phyloP scores from a whole-genome alignment of 2,329 filamentous ascomycete species.

The Apiospora aurea region DNA sequence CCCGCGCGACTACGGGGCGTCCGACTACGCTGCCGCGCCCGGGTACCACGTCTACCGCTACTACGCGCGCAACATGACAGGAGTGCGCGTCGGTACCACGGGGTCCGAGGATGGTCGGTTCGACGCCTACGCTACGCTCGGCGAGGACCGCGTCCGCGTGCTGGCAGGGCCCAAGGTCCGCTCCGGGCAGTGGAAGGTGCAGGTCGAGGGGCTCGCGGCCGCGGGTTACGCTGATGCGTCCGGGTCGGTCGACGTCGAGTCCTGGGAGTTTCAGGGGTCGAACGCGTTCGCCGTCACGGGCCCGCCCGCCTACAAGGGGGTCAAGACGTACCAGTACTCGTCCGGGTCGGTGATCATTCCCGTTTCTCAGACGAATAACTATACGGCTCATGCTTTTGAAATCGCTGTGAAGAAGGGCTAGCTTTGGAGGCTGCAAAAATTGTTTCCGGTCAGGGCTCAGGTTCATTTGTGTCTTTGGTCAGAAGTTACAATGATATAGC shows the following conservation, averaged over 20 bases:
- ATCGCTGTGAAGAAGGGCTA: not conserved
- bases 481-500: too few species aligned
- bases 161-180: slow-evolving; percentile 44
- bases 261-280: slow-evolving; percentile 38
- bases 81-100: slow-evolving; percentile 45
- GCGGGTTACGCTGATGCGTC: slow-evolving; percentile 41
- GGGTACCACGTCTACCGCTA: slow-evolving; percentile 57
- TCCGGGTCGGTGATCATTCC: slow-evolving; percentile 8
- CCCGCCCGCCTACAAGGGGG: not conserved
- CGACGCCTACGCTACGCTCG: slow-evolving; percentile 48
- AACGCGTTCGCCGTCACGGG: slow-evolving; percentile 26
- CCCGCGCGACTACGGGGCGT: slow-evolving; percentile 24
- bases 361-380: slow-evolving; percentile 9
- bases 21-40: slow-evolving; percentile 31
- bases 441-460: not conserved
- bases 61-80: slow-evolving; percentile 53
- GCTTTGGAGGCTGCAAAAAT: not conserved
- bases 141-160: slow-evolving; percentile 41
- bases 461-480: not conserved
- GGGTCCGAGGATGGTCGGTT: slow-evolving; percentile 44
- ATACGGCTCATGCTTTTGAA: slow-evolving; percentile 11
- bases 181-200: slow-evolving; percentile 44
- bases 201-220: slow-evolving; percentile 41
- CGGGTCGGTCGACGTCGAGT: slow-evolving; percentile 44
- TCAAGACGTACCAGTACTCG: slow-evolving; percentile 14